These are phyloP conservation scores for Venturia effusa DNA, from an alignment of 2,329 filamentous ascomycete species.

Conservation along the genomic window DNA sequence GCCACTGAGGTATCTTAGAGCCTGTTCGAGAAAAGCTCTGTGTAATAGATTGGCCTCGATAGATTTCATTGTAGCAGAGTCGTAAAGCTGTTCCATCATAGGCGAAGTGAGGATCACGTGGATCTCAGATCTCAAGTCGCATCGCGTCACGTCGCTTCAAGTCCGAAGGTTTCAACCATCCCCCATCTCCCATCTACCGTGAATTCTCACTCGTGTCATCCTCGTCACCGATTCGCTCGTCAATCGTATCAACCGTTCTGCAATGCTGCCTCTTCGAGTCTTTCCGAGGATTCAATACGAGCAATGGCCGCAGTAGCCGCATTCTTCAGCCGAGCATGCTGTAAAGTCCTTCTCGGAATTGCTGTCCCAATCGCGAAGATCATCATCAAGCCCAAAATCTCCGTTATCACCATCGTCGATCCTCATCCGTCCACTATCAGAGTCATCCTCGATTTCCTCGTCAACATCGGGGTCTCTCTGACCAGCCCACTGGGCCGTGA, in stretches of 20 bases:
- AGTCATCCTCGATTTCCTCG: not conserved
- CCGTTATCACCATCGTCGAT: not conserved
- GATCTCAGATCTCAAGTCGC: too few species aligned
- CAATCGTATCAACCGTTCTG: not conserved
- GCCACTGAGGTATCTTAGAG: too few species aligned
- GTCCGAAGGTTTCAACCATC: too few species aligned
- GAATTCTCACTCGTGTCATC: not conserved
- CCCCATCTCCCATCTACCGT: too few species aligned
- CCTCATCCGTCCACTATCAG: not conserved
- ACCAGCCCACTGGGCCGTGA: constrained; percentile 15
- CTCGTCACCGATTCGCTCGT: not conserved
- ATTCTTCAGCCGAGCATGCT: constrained; percentile 24
- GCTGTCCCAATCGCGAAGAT: constrained; percentile 14
- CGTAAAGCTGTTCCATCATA: too few species aligned
- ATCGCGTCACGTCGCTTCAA: too few species aligned
- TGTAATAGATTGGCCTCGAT: too few species aligned
- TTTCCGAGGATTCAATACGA: constrained; percentile 15
- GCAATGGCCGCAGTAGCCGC: constrained; percentile 29
- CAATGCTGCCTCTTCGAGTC: not conserved
- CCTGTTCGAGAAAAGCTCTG: too few species aligned
- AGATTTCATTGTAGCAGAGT: too few species aligned
- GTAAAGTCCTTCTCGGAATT: constrained; percentile 24
- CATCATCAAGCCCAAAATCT: not conserved
- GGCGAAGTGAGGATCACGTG: too few species aligned
- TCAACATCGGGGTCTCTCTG: not conserved